Evolutionary conservation across 2,329 filamentous ascomycete species (phyloP), one percentile per base, ranked within the genome.

Genomic region (Pseudocercospora eumusae): DNA sequence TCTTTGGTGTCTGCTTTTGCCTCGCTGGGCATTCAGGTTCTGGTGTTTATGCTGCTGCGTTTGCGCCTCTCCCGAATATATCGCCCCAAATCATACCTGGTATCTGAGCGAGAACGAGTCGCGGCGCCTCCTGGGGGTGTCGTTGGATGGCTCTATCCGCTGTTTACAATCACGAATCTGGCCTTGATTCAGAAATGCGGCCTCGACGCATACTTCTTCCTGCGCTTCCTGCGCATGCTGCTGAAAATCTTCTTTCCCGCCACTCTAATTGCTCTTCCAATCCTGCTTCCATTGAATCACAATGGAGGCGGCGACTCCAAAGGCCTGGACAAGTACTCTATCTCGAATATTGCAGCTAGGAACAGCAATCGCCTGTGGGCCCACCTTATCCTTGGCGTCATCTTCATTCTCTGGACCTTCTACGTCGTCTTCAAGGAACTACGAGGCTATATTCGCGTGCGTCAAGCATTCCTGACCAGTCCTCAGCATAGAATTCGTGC

Each of bases 171-270:
- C 79, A 91, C 79, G 75, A 86, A 81, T 84, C 91, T 91, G 11
- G 91, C 96, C 69, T 86, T 99, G 68, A 96, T 99, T 70, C 89
- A 93, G 57, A 96, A 97, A 76, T 97, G 93, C 69, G 95, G 95
- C 18, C 84, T 99, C 9, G 95, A 99, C 74, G 92, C 93, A 71
- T 99, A 96, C 78, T 96, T 98, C 80, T 99, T 99, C 76, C 83
- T 99, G 0, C 90, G 96, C 65, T 99, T 96, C 72, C 84, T 93
- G 25, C 87, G 89, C 64, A 89, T 91, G 71, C 85, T 98, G 4
- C 84, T 98, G 47, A 88, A 96, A 73, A 96, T 99, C 65, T 98
- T 99, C 74, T 79, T 96, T 42, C 92, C 95, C 1, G 86, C 96
- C 60, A 87, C 90, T 11, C 68, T 86, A 25, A 73, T 97, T 56